A percentile compares a stretch with the other conserved stretches of the same genome.
Conservation (phyloP, 768 basidiomycete species). For the Tylopilus intermedius region DNA sequence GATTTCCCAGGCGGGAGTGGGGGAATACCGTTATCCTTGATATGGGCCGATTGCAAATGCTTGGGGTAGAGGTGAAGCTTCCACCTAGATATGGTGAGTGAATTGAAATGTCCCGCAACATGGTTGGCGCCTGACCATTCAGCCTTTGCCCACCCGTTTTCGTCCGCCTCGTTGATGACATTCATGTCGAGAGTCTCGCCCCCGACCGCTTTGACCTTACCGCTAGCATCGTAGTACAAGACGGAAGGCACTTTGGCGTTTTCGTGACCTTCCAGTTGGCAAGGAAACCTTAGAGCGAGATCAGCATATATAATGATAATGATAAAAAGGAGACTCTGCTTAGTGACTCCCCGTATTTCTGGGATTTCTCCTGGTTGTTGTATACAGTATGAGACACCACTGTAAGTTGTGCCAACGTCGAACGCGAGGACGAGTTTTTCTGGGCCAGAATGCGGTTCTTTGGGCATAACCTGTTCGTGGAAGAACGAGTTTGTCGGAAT, state of each 20-base stretch:
- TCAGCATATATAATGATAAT: not conserved
- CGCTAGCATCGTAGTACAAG: constrained; percentile 1
- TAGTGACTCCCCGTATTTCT: constrained; percentile 2
- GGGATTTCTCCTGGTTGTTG: constrained; percentile 2
- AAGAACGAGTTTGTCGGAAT: not conserved
- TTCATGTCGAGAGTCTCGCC: not conserved
- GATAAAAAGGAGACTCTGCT: not conserved
- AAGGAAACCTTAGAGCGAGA: not conserved
- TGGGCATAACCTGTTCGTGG: not conserved
- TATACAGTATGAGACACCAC: not conserved
- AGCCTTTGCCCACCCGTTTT: not conserved
- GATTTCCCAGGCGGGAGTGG: not conserved
- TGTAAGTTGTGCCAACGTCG: not conserved
- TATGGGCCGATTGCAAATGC: not conserved
- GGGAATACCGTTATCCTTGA: not conserved
- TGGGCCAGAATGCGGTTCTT: not conserved
- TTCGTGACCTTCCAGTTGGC: not conserved
- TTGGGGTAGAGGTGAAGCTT: not conserved
- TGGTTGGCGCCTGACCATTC: constrained; percentile 1
- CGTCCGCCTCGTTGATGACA: not conserved
- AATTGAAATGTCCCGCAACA: not conserved
- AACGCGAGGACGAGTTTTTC: not conserved
- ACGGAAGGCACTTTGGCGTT: constrained; percentile 6
- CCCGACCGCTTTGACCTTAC: constrained; percentile 1
- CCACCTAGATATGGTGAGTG: not conserved